These are phyloP conservation scores for Cyanidioschyzon merolae DNA, from an alignment of 23 red algal species.

Conservation along the genomic window DNA sequence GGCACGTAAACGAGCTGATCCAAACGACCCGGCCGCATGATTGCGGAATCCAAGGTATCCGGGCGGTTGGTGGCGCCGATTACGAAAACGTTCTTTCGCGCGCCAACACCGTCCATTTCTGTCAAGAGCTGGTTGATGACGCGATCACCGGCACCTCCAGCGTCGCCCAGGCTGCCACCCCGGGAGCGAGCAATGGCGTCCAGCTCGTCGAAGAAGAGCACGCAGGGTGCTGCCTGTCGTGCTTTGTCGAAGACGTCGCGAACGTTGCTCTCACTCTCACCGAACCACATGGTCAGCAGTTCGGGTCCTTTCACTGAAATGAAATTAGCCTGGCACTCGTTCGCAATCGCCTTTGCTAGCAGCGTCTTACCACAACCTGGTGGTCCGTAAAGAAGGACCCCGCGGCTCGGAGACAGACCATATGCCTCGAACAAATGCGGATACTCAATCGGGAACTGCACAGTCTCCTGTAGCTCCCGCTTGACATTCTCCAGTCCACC, in stretches of 20 bases:
- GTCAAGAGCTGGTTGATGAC: conserved; percentile 99
- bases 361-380: conserved; percentile 96
- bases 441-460: conserved; percentile 98
- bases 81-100: conserved; percentile 95
- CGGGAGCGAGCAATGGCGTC: conserved; percentile 94
- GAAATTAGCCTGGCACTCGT: conserved; percentile 99
- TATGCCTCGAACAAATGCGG: conserved; percentile 97
- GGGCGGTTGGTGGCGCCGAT: conserved; percentile 99
- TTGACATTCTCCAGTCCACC: conserved; percentile 96
- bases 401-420: conserved; percentile 80
- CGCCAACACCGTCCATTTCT: conserved; percentile 96
- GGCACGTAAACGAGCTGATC: conserved; percentile 98
- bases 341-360: conserved; percentile 97
- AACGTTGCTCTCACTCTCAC: conserved; percentile 87
- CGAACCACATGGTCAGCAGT: conserved; percentile 99
- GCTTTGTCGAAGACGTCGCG: conserved; percentile 99
- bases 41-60: conserved; percentile 87
- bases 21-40: conserved; percentile 92
- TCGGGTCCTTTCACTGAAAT: conserved; percentile 99
- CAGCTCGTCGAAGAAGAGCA: conserved; percentile 99
- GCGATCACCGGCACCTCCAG: conserved; percentile 90
- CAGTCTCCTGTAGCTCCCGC: conserved; percentile 91
- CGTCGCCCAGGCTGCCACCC: conserved; percentile 83
- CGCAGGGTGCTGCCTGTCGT: conserved; percentile 89
- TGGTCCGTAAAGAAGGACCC: conserved; percentile 94